Percentiles rank a stretch among this genome's conserved stretches.
These are phyloP conservation scores for Fusarium metavorans DNA, from an alignment of 2,329 filamentous ascomycete species.

Conservation along the genomic window DNA sequence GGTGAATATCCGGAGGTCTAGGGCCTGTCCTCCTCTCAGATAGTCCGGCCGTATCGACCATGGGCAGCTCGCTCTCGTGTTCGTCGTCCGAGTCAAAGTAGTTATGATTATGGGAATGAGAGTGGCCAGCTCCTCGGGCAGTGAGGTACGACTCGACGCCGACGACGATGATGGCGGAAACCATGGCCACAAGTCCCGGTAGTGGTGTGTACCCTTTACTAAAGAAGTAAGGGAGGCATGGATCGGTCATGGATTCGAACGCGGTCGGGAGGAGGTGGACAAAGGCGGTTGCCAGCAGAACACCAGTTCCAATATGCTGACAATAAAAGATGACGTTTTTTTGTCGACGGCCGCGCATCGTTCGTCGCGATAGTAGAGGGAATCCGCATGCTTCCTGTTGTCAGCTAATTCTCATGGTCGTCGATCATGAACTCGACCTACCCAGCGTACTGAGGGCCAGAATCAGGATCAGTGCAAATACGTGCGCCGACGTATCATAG, in stretches of 20 bases:
- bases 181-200: conserved; percentile 85
- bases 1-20: conserved; percentile 62
- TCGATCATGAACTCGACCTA: conserved; percentile 57
- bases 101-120: conserved; percentile 65
- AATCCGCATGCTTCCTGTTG: conserved; percentile 69
- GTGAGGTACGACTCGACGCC: conserved; percentile 91
- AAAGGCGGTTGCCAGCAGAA: conserved; percentile 88
- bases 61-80: conserved; percentile 48
- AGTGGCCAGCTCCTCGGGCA: conserved; percentile 72
- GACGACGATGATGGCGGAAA: conserved; percentile 84
- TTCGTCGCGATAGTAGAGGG: conserved; percentile 72
- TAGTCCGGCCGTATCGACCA: conserved; percentile 48
- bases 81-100: conserved; percentile 63
- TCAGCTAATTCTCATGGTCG: conserved; percentile 5
- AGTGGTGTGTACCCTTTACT: conserved; percentile 83
- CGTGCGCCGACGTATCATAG: conserved; percentile 76
- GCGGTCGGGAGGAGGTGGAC: conserved; percentile 80
- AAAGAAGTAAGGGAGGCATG: conserved; percentile 83
- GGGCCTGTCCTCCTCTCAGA: conserved; percentile 54
- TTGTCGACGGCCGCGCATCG: conserved; percentile 68
- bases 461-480: conserved; percentile 76
- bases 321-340: conserved; percentile 73
- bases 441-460: conserved; percentile 69
- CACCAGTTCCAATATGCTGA: conserved; percentile 84
- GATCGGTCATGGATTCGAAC: conserved; percentile 74